Evolutionary conservation across 139 green algal species (phyloP), one percentile per base, ranked within the genome.

Genomic region (Haematococcus lacustris): DNA sequence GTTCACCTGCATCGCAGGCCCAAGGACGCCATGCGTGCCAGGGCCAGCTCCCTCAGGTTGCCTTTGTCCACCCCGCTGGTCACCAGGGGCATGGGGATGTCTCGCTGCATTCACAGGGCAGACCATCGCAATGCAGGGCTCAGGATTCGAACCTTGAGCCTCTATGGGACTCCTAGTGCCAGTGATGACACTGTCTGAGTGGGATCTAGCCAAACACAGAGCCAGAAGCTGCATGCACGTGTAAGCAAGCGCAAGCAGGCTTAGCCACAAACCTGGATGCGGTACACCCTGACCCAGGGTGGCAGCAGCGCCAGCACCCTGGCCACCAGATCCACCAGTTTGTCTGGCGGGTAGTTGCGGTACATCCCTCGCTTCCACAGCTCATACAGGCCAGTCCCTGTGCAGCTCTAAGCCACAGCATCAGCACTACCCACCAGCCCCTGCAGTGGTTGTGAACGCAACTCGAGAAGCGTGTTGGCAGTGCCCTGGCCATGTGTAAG

Each of bases 61-160:
- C 94, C 91, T 80, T 96, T 95, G 81, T 97, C 93, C 51, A 98
- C 92, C 1, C 94, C 93, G 1, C 72, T 87, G 7, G 88, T 97
- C 6, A 99, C 95, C 25, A 98, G 82, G 0, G 94, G 95, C 95
- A 98, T 98, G 67, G 95, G 95, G 76, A 99, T 99, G 87, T 99
- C 95, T 5, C 92, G 82, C 86, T 95, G 88, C 43, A 73, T 9
- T 17, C 43, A 53, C 43, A 53, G n/a, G n/a, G n/a, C n/a, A n/a
- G n/a, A n/a, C n/a, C n/a, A n/a, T n/a, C n/a, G n/a, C n/a, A n/a
- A n/a, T n/a, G n/a, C n/a, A n/a, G n/a, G n/a, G n/a, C n/a, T n/a
- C n/a, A n/a, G n/a, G n/a, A n/a, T n/a, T n/a, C n/a, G n/a, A n/a
- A n/a, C n/a, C n/a, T n/a, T n/a, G n/a, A n/a, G n/a, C n/a, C n/a